Conservation (phyloP, 495 filamentous ascomycete species). For the Cairneyella variabilis region DNA sequence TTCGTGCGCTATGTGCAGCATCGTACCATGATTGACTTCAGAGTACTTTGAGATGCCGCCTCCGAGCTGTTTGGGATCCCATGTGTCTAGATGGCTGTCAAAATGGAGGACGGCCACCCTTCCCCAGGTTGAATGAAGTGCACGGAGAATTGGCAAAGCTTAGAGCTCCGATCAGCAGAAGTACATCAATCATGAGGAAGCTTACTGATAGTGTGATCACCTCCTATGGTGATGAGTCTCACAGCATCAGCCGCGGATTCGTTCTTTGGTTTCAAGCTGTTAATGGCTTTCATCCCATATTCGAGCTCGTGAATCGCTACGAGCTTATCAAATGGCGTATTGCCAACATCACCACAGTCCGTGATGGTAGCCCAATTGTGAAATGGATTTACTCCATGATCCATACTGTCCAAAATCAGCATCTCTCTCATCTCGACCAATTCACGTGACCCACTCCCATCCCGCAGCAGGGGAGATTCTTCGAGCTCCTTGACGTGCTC, state of each 20-base stretch:
- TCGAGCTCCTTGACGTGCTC: conserved; percentile 67
- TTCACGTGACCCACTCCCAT: conserved; percentile 20
- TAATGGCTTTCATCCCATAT: conserved; percentile 49
- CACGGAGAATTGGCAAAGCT: conserved; percentile 45
- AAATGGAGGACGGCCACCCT: conserved; percentile 63
- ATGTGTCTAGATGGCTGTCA: conserved; percentile 56
- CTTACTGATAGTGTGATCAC: conserved; percentile 45
- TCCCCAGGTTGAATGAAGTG: conserved; percentile 33
- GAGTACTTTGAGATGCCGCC: conserved; percentile 36
- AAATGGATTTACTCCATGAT: conserved; percentile 54
- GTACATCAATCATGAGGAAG: neutral
- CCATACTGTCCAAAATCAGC: conserved; percentile 28
- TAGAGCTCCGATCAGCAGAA: neutral
- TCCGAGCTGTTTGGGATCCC: conserved; percentile 37
- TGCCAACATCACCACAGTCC: conserved; percentile 65
- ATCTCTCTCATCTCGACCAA: neutral
- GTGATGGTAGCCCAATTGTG: conserved; percentile 52
- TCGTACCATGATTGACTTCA: conserved; percentile 79
- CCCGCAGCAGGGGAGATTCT: conserved; percentile 23
- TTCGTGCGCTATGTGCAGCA: conserved; percentile 45
- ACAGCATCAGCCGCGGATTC: conserved; percentile 44
- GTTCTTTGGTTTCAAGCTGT: conserved; percentile 31
- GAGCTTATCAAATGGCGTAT: conserved; percentile 59
- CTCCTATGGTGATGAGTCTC: conserved; percentile 56
- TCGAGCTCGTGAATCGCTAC: conserved; percentile 61